A percentile compares a stretch with the other conserved stretches of the same genome.
These are phyloP conservation scores for Phytopythium sindhum DNA, from an alignment of 352 stramenopile genomes.

Conservation along the genomic window DNA sequence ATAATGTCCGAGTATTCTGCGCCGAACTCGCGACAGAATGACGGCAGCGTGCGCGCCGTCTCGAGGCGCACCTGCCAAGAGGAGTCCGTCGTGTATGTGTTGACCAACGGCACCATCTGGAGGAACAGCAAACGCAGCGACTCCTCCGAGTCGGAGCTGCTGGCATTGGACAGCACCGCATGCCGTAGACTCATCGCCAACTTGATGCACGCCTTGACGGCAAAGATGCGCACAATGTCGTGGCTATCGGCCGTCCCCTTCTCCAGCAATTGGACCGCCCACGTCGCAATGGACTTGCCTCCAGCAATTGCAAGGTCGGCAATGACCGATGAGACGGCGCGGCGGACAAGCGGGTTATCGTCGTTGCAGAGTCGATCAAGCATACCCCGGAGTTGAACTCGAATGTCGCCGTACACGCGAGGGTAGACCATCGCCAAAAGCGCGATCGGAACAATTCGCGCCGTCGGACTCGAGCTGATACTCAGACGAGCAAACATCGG, in stretches of 20 bases:
- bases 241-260: conserved; percentile 81
- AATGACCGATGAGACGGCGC: conserved; percentile 82
- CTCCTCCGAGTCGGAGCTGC: conserved; percentile 20
- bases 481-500: conserved; percentile 81
- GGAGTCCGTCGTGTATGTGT: conserved; percentile 84
- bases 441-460: conserved; percentile 77
- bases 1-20: conserved; percentile 80
- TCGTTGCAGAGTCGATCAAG: conserved; percentile 86
- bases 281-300: conserved; percentile 47
- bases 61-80: conserved; percentile 87
- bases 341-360: conserved; percentile 81
- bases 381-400: conserved; percentile 82
- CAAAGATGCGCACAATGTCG: conserved; percentile 86
- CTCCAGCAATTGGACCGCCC: conserved; percentile 76
- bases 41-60: conserved; percentile 63
- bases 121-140: conserved; percentile 63
- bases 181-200: conserved; percentile 55
- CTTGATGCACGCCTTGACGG: conserved; percentile 80
- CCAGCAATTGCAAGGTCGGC: conserved; percentile 59
- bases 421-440: conserved; percentile 77
- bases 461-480: conserved; percentile 80
- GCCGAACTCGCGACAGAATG: conserved; percentile 77
- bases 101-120: conserved; percentile 87
- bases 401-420: conserved; percentile 61
- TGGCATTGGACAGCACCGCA: conserved; percentile 8